Conservation (phyloP, 1,139 yeast species). For the Scheffersomyces illinoinensis region DNA sequence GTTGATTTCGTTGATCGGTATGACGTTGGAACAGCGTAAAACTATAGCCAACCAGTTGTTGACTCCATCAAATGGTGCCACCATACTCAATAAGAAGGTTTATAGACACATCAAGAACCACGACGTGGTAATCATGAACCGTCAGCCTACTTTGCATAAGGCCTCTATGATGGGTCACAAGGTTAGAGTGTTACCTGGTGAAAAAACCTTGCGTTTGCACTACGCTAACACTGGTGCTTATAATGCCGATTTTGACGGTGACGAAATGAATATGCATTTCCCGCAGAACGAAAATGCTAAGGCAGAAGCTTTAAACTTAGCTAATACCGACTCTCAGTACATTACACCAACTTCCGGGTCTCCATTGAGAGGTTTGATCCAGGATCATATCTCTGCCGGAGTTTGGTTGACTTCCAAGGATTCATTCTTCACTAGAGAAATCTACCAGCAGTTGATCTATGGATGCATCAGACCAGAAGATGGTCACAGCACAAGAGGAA, state of each 20-base stretch:
- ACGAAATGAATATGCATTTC: constrained; percentile 99
- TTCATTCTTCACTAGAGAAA: constrained; percentile 84
- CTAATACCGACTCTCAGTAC: constrained; percentile 96
- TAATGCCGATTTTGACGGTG: constrained; percentile 99
- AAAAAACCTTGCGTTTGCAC: constrained; percentile 93
- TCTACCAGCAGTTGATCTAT: constrained; percentile 90
- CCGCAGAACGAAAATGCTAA: constrained; percentile 98
- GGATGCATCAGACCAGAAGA: constrained; percentile 97
- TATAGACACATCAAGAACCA: constrained; percentile 91
- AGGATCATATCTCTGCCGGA: constrained; percentile 98
- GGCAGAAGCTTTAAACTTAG: constrained; percentile 93
- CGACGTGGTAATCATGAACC: constrained; percentile 96
- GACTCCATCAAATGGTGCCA: constrained; percentile 68
- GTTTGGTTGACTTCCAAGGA: constrained; percentile 97
- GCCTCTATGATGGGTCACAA: constrained; percentile 99
- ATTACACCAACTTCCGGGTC: constrained; percentile 97
- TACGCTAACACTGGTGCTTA: constrained; percentile 99
- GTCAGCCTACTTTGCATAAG: constrained; percentile 98
- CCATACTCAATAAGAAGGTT: constrained; percentile 84
- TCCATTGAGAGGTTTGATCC: constrained; percentile 97
- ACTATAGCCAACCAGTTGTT: constrained; percentile 94
- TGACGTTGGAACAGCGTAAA: constrained; percentile 91
- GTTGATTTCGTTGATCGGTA: constrained; percentile 75
- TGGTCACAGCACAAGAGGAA: constrained; percentile 82
- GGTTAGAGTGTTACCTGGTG: constrained; percentile 95